Conservation (phyloP, 2,329 filamentous ascomycete genomes). For the Botryotinia calthae region DNA sequence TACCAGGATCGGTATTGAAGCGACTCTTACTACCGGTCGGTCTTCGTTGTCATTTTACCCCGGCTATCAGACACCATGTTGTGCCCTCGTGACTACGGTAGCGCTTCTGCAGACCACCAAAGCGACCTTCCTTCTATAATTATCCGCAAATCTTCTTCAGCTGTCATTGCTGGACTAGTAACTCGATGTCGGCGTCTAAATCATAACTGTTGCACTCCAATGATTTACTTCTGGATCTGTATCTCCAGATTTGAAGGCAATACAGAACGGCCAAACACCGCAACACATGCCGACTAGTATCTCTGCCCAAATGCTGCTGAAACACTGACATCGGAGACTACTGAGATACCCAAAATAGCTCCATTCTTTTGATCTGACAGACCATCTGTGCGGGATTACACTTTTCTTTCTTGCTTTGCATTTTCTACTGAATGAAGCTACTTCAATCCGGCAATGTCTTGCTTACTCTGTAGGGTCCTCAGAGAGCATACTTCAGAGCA, state of each 20-base stretch:
- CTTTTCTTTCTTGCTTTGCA: background rate
- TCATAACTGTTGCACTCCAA: conserved; percentile 1
- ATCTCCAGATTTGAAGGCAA: background rate
- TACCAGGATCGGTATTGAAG: background rate
- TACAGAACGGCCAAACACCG: background rate
- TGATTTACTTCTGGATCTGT: background rate
- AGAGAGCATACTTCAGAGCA: background rate
- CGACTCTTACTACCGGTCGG: background rate
- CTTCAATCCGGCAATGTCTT: background rate
- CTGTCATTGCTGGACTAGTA: background rate
- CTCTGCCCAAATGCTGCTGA: background rate
- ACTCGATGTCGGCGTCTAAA: conserved; percentile 10
- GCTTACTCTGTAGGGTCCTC: background rate
- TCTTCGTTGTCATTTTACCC: conserved; percentile 14
- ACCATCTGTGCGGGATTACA: background rate
- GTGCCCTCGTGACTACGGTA: conserved; percentile 10
- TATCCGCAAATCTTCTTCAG: conserved; percentile 1
- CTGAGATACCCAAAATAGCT: background rate
- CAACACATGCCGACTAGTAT: background rate
- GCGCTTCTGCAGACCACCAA: conserved; percentile 14
- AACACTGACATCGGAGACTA: background rate
- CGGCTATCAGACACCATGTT: background rate
- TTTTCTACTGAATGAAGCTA: background rate
- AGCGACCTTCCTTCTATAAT: conserved; percentile 13
- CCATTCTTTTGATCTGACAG: background rate